phyloP scores from a whole-genome alignment of 768 basidiomycete species.

The Tulasnella sp. region DNA sequence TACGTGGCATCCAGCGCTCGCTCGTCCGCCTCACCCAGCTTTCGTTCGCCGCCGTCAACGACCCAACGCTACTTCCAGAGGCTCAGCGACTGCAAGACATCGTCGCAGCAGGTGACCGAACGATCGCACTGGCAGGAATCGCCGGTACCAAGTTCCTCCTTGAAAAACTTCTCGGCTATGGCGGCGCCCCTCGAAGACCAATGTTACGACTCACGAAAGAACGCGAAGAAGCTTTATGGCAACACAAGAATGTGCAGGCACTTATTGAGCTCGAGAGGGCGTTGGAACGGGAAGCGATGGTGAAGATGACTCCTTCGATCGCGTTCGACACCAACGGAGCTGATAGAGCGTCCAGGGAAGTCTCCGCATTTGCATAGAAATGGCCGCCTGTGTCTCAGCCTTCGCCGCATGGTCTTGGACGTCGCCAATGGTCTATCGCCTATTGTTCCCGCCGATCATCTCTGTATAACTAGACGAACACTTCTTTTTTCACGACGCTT shows the following conservation, averaged over 20 bases:
- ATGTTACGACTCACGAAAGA: constrained; percentile 59
- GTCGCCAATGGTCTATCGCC: constrained; percentile 3
- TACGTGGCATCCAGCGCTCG: constrained; percentile 46
- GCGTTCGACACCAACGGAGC: constrained; percentile 9
- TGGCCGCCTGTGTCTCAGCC: constrained; percentile 15
- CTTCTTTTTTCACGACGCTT: neutral
- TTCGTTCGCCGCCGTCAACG: constrained; percentile 53
- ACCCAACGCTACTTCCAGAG: constrained; percentile 57
- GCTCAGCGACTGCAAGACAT: constrained; percentile 76
- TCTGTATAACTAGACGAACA: neutral
- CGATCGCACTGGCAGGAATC: constrained; percentile 71
- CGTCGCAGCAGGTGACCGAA: constrained; percentile 73
- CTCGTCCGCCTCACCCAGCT: constrained; percentile 59
- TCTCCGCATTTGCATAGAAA: constrained; percentile 24
- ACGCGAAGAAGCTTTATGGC: constrained; percentile 62
- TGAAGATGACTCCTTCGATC: neutral
- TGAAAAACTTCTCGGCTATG: constrained; percentile 73
- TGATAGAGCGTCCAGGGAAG: constrained; percentile 20
- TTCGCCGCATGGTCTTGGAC: constrained; percentile 12
- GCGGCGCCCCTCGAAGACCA: constrained; percentile 73
- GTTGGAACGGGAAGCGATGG: constrained; percentile 32
- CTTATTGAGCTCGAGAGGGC: constrained; percentile 57
- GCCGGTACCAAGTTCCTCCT: constrained; percentile 80
- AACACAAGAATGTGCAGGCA: constrained; percentile 66
- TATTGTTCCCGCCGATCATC: neutral